Evolutionary conservation across 768 basidiomycete species (phyloP).

Genomic region (Dendrothele bispora): DNA sequence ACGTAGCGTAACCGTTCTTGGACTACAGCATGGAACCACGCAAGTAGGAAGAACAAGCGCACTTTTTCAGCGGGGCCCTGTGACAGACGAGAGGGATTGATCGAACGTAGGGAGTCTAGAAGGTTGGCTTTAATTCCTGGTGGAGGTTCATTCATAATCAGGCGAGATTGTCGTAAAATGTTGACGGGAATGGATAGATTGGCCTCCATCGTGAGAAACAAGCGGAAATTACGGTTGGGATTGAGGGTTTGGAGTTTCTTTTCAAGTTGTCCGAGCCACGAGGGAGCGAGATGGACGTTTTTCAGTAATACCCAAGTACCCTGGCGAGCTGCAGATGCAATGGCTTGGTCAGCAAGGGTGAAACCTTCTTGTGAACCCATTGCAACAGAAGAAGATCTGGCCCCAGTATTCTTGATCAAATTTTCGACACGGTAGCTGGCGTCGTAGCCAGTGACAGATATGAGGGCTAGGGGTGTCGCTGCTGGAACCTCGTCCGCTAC

Average conservation of each 20-base stretch:
- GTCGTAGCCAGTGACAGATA: constrained; percentile 95
- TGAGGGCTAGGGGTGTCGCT: constrained; percentile 81
- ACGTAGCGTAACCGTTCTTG: constrained; percentile 96
- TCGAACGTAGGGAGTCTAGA: constrained; percentile 80
- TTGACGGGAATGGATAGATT: constrained; percentile 95
- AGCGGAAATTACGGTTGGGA: constrained; percentile 87
- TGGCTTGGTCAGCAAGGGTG: constrained; percentile 92
- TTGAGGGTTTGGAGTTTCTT: constrained; percentile 93
- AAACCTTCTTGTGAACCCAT: constrained; percentile 99
- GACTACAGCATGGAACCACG: constrained; percentile 99
- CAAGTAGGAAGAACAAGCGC: constrained; percentile 91
- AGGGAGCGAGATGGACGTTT: constrained; percentile 94
- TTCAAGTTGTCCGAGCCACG: constrained; percentile 94
- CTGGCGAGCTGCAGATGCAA: constrained; percentile 86
- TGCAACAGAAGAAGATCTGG: constrained; percentile 85
- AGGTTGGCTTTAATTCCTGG: constrained; percentile 97
- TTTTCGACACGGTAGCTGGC: constrained; percentile 97
- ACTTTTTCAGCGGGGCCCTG: constrained; percentile 93
- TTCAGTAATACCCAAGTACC: constrained; percentile 97
- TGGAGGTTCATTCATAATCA: constrained; percentile 98
- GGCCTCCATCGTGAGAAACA: constrained; percentile 98
- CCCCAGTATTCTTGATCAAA: constrained; percentile 73
- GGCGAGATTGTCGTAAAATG: constrained; percentile 91
- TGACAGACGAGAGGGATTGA: constrained; percentile 67
- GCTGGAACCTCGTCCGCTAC: constrained; percentile 79